A percentile compares a stretch with the other conserved stretches of the same genome.
phyloP scores from a whole-genome alignment of 106 monocot species.

The Chionographis japonica region DNA sequence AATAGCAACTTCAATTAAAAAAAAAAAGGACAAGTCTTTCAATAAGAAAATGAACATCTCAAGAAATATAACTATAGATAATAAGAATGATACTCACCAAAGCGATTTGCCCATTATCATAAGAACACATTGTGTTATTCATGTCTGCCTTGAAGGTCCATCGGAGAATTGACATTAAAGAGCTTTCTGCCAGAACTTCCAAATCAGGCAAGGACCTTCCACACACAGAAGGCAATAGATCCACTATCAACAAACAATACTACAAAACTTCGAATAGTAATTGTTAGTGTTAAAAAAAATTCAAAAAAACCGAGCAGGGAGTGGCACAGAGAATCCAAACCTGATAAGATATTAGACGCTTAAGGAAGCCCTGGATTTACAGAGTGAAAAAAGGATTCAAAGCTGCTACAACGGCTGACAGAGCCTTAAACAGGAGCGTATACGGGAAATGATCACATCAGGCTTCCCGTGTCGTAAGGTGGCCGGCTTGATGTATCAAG shows the following conservation, averaged over 20 bases:
- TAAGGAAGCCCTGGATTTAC: no score
- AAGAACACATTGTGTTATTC: slow-evolving; percentile 76
- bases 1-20: no score
- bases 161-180: slow-evolving; percentile 81
- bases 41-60: neutral
- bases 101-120: slow-evolving; percentile 66
- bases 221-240: slow-evolving; percentile 8
- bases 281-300: neutral
- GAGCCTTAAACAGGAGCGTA: no score
- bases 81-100: slow-evolving; percentile 41
- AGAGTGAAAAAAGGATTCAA: no score
- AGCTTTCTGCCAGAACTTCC: slow-evolving; percentile 53
- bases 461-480: no score
- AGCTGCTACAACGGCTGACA: no score
- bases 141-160: slow-evolving; percentile 95
- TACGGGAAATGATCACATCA: no score
- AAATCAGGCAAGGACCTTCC: slow-evolving; percentile 75
- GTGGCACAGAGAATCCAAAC: no score
- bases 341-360: no score
- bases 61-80: slow-evolving; percentile 3
- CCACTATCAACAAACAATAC: neutral
- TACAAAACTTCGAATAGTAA: neutral
- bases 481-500: no score
- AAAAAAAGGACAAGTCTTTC: neutral
- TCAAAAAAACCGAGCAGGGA: no score